Evolutionary conservation across 495 filamentous ascomycete genomes (phyloP).

Genomic region (Tuber microsphaerosporum): DNA sequence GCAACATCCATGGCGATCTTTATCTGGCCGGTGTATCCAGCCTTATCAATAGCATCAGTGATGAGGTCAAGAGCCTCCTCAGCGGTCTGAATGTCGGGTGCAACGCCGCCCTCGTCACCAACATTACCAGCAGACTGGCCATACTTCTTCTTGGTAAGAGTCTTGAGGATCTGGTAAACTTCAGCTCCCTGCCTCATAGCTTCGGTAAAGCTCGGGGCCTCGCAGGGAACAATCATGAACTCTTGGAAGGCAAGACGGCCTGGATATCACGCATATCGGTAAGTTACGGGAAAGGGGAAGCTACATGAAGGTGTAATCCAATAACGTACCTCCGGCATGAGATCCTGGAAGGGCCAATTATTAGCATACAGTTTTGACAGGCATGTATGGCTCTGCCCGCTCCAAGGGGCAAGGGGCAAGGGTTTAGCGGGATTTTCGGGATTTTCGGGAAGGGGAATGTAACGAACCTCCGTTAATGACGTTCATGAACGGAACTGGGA

Average conservation of each 20-base stretch:
- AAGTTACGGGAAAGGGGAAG: constrained; percentile 16
- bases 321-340: constrained; percentile 68
- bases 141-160: constrained; percentile 98
- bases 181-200: constrained; percentile 91
- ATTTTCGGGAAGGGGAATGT: constrained; percentile 12
- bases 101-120: constrained; percentile 99
- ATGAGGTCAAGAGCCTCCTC: constrained; percentile 97
- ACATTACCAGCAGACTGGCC: constrained; percentile 98
- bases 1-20: constrained; percentile 99
- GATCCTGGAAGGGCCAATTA: constrained; percentile 48
- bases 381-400: constrained; percentile 20
- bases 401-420: not conserved
- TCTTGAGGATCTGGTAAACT: constrained; percentile 97
- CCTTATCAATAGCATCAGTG: constrained; percentile 82
- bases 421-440: constrained; percentile 8
- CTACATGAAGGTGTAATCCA: not conserved
- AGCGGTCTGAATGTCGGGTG: constrained; percentile 94
- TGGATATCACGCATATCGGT: constrained; percentile 14
- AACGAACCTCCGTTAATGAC: constrained; percentile 85
- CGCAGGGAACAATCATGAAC: constrained; percentile 97
- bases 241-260: constrained; percentile 97
- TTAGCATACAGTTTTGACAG: not conserved
- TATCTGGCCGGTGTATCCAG: constrained; percentile 90
- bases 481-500: constrained; percentile 99
- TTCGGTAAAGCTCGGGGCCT: constrained; percentile 82